A percentile compares a stretch with the other conserved stretches of the same genome.
Evolutionary conservation across 2,329 filamentous ascomycete genomes (phyloP).

Genomic region (Neofusicoccum sp.): DNA sequence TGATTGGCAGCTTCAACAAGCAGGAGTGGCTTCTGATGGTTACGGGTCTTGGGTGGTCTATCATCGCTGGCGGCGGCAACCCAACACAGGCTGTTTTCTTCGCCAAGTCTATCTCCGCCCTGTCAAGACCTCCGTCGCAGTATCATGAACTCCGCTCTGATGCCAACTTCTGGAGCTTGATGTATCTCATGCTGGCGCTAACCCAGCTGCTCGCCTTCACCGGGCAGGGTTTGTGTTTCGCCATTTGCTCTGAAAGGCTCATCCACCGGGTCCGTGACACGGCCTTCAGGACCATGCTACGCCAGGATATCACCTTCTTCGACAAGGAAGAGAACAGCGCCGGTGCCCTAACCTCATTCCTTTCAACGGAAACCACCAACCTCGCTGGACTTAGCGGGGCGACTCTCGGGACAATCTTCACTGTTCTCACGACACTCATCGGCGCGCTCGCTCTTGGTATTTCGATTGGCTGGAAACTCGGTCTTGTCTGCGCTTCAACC

Average conservation of each 20-base stretch:
- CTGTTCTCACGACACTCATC: conserved; percentile 75
- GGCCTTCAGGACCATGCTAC: conserved; percentile 82
- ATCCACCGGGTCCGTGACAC: conserved; percentile 78
- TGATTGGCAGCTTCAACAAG: conserved; percentile 77
- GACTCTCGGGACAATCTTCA: conserved; percentile 81
- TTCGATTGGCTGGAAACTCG: conserved; percentile 84
- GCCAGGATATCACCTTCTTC: conserved; percentile 91
- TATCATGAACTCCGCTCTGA: conserved; percentile 62
- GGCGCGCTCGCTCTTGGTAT: conserved; percentile 68
- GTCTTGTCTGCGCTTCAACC: conserved; percentile 75
- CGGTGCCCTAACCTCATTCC: conserved; percentile 79
- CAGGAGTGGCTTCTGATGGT: conserved; percentile 71
- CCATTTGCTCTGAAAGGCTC: conserved; percentile 80
- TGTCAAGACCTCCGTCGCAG: conserved; percentile 57
- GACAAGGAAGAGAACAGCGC: conserved; percentile 86
- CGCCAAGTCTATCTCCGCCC: conserved; percentile 76
- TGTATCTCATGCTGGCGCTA: conserved; percentile 83
- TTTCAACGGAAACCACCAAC: conserved; percentile 87
- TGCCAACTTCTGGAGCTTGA: conserved; percentile 81
- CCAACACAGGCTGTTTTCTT: conserved; percentile 79
- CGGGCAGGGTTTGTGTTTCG: conserved; percentile 66
- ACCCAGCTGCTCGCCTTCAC: conserved; percentile 65
- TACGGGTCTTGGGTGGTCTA: conserved; percentile 68
- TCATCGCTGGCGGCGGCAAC: conserved; percentile 78
- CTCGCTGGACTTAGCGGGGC: conserved; percentile 83